These are phyloP conservation scores for Calonectria pseudoreteaudii DNA, from an alignment of 2,329 filamentous ascomycete species.

Conservation along the genomic window DNA sequence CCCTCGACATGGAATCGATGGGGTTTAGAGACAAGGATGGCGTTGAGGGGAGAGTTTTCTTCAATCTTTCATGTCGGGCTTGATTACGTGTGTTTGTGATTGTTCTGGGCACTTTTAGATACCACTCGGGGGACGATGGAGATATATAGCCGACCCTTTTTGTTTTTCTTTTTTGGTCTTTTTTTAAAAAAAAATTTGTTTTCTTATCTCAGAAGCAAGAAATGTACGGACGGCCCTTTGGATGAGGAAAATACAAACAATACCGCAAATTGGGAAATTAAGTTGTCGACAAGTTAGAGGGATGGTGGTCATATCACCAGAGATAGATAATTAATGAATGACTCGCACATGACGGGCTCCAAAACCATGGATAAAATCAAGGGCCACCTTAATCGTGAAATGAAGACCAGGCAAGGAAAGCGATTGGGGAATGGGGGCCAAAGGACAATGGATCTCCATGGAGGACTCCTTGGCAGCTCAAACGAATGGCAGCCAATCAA, in stretches of 20 bases:
- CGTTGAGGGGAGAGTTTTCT: conserved; percentile 12
- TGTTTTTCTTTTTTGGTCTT: too few relatives aligned
- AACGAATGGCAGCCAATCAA: conserved; percentile 8
- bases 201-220: not conserved
- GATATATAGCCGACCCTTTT: not conserved
- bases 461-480: not conserved
- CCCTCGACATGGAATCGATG: not conserved
- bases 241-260: not conserved
- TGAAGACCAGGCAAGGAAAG: not conserved
- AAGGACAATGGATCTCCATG: not conserved
- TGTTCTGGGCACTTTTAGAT: conserved; percentile 6
- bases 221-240: not conserved
- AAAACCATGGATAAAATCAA: conserved; percentile 6
- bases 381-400: not conserved
- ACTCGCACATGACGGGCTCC: conserved; percentile 7
- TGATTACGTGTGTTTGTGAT: not conserved
- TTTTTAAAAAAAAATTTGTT: not conserved
- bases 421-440: not conserved
- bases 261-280: not conserved
- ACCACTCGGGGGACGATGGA: not conserved
- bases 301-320: not conserved
- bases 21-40: conserved; percentile 14
- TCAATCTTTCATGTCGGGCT: conserved; percentile 7
- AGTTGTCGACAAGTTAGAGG: not conserved
- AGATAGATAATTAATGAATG: conserved; percentile 16